phyloP scores from a whole-genome alignment of 352 stramenopile species.

The Globisporangium okanoganense region DNA sequence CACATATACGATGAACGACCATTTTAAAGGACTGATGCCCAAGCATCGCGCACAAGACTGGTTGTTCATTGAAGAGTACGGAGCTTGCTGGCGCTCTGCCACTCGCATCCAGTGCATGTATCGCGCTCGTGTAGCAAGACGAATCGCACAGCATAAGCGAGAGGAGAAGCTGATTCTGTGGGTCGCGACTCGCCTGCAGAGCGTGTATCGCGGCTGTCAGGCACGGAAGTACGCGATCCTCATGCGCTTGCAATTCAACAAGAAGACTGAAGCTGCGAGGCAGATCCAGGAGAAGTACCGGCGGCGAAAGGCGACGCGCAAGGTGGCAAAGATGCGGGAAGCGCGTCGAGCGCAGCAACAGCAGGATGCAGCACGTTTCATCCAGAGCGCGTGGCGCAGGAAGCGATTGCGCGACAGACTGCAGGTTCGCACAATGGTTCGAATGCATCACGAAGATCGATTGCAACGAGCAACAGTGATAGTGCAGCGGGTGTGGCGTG shows the following conservation, averaged over 20 bases:
- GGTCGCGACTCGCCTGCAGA: constrained; percentile 59
- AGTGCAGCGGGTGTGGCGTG: constrained; percentile 81
- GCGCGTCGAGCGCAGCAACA: constrained; percentile 17
- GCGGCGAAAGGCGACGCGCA: constrained; percentile 17
- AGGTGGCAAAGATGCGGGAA: constrained; percentile 16
- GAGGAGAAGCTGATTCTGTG: constrained; percentile 48
- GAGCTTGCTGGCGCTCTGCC: constrained; percentile 61
- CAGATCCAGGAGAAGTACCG: constrained; percentile 54
- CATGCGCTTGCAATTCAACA: constrained; percentile 39
- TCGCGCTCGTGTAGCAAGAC: constrained; percentile 44
- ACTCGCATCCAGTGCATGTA: constrained; percentile 69
- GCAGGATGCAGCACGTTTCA: constrained; percentile 23
- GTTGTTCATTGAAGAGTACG: constrained; percentile 84
- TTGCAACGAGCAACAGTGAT: constrained; percentile 28
- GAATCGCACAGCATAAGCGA: constrained; percentile 32
- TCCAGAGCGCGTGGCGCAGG: constrained; percentile 46
- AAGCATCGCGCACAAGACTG: constrained; percentile 74
- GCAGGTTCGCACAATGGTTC: constrained; percentile 11
- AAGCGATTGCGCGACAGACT: constrained; percentile 35
- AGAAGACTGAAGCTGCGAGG: constrained; percentile 53
- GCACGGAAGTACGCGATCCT: constrained; percentile 45
- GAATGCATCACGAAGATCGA: constrained; percentile 11
- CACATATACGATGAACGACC: constrained; percentile 28
- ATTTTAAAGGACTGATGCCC: constrained; percentile 78
- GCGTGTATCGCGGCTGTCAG: constrained; percentile 55